phyloP scores from a whole-genome alignment of 768 basidiomycete genomes.

The Boletus barrowsii region DNA sequence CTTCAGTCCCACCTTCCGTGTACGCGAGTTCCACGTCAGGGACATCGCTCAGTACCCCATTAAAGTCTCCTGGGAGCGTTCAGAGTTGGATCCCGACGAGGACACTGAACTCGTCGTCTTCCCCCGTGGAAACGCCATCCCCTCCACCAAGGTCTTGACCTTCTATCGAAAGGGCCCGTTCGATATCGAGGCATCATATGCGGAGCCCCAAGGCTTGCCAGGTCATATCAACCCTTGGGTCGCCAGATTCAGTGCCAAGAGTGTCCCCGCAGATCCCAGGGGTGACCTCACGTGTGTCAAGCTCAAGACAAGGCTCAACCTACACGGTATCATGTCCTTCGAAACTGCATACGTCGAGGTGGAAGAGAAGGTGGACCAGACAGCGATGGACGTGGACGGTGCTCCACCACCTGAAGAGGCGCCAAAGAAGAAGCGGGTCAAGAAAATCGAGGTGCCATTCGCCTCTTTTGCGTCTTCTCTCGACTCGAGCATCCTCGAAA shows the following conservation, averaged over 20 bases:
- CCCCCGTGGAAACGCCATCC: slow-evolving; percentile 78
- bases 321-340: slow-evolving; percentile 84
- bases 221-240: slow-evolving; percentile 84
- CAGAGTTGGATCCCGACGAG: slow-evolving; percentile 74
- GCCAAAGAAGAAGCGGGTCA: slow-evolving; percentile 83
- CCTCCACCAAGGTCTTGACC: slow-evolving; percentile 93
- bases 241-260: slow-evolving; percentile 76
- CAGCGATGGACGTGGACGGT: slow-evolving; percentile 66
- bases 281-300: slow-evolving; percentile 83
- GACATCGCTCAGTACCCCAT: slow-evolving; percentile 88
- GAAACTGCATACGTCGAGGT: slow-evolving; percentile 80
- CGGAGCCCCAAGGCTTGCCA: slow-evolving; percentile 67
- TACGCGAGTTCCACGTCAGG: slow-evolving; percentile 87
- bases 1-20: slow-evolving; percentile 96
- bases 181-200: slow-evolving; percentile 84
- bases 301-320: slow-evolving; percentile 85
- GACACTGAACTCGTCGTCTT: slow-evolving; percentile 92
- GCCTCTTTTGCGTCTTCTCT: slow-evolving; percentile 62
- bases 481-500: slow-evolving; percentile 61
- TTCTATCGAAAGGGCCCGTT: slow-evolving; percentile 91
- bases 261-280: slow-evolving; percentile 61
- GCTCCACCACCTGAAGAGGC: slow-evolving; percentile 37
- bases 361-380: slow-evolving; percentile 69
- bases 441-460: slow-evolving; percentile 81
- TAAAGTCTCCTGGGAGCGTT: slow-evolving; percentile 83